phyloP scores from a whole-genome alignment of 345 rosid species.

The Lumnitzera littorea region DNA sequence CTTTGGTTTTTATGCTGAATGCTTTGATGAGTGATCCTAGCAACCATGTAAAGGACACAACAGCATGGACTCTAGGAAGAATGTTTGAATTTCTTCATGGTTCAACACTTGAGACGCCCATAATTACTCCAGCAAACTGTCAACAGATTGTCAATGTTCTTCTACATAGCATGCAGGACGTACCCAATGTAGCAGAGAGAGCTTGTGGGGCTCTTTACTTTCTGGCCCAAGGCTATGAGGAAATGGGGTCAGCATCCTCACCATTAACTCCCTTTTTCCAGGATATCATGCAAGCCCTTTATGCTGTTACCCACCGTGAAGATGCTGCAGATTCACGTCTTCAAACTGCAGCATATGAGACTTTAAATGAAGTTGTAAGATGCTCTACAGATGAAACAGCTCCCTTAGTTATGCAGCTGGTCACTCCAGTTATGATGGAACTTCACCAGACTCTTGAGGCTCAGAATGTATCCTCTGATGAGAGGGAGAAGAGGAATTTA shows the following conservation, averaged over 20 bases:
- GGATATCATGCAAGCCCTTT: slow-evolving; percentile 50
- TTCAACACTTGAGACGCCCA: slow-evolving; percentile 60
- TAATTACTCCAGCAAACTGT: slow-evolving; percentile 63
- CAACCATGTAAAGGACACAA: slow-evolving; percentile 91
- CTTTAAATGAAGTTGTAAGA: slow-evolving; percentile 86
- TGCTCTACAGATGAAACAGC: slow-evolving; percentile 66
- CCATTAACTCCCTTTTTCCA: slow-evolving; percentile 65
- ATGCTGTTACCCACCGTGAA: slow-evolving; percentile 63
- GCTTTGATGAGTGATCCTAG: slow-evolving; percentile 68
- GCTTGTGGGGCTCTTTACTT: slow-evolving; percentile 90
- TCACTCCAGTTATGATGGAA: slow-evolving; percentile 69
- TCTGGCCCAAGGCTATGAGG: slow-evolving; percentile 93
- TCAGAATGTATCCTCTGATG: slow-evolving; percentile 64
- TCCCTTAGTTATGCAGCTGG: slow-evolving; percentile 56
- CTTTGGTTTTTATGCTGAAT: slow-evolving; percentile 68
- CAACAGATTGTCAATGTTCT: slow-evolving; percentile 49
- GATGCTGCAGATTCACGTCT: slow-evolving; percentile 72
- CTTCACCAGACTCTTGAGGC: slow-evolving; percentile 66
- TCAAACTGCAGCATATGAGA: slow-evolving; percentile 76
- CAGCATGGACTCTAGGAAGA: slow-evolving; percentile 92
- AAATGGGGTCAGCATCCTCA: slow-evolving; percentile 55
- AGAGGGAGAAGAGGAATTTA: slow-evolving; percentile 88
- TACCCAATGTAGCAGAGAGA: slow-evolving; percentile 86
- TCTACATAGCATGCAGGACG: slow-evolving; percentile 68
- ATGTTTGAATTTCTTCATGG: slow-evolving; percentile 84